Evolutionary conservation across 2,329 filamentous ascomycete genomes (phyloP).

Genomic region (Spiromastix sp.): DNA sequence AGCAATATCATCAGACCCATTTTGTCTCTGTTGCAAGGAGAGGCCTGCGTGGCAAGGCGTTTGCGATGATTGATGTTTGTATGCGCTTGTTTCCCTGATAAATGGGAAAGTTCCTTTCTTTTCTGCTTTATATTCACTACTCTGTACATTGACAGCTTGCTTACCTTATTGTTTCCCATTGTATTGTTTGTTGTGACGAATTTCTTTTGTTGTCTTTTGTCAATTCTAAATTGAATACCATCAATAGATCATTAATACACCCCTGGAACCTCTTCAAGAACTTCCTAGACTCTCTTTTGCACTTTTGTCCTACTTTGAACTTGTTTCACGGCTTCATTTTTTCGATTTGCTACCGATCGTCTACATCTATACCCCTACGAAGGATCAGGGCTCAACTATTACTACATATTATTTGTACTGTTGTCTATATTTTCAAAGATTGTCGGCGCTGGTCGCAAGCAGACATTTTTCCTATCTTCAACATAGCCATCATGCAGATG

Average conservation of each 20-base stretch:
- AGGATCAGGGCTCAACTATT: no score
- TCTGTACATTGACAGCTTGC: neutral
- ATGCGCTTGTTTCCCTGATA: no score
- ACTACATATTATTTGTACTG: no score
- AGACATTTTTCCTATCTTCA: neutral
- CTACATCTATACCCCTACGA: no score
- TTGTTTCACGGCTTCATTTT: neutral
- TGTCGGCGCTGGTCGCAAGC: constrained; percentile 8
- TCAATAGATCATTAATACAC: constrained; percentile 6
- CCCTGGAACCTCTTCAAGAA: constrained; percentile 5
- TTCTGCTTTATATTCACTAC: constrained; percentile 1
- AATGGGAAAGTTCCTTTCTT: neutral
- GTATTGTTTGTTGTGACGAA: constrained; percentile 1
- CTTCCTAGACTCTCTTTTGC: constrained; percentile 8
- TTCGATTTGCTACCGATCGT: neutral
- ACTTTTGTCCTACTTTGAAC: constrained; percentile 13
- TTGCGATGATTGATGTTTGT: no score
- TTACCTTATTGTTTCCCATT: constrained; percentile 2
- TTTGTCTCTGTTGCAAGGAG: no score
- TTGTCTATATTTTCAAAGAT: no score
- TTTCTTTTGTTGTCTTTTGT: constrained; percentile 5
- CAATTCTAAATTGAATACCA: constrained; percentile 1
- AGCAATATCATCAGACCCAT: no score
- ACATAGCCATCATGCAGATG: constrained; percentile 21
- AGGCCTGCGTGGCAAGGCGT: no score